Conservation (phyloP, 2,329 filamentous ascomycete species). For the Stemphylium beticola region DNA sequence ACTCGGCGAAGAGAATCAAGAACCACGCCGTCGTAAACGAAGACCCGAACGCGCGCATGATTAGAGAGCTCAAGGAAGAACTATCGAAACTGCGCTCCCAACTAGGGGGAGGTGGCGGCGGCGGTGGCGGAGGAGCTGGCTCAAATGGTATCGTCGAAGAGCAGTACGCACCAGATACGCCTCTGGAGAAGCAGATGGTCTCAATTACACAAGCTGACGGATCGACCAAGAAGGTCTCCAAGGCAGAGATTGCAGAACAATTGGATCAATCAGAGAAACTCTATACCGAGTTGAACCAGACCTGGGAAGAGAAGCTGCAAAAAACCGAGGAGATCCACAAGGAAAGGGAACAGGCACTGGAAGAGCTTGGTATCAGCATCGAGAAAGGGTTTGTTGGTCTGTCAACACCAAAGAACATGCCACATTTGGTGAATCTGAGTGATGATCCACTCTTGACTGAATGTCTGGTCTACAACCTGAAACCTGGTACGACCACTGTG, state of each 20-base stretch:
- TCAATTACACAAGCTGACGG: conserved; percentile 89
- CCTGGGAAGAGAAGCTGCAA: conserved; percentile 94
- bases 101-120: conserved; percentile 60
- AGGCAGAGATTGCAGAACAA: conserved; percentile 97
- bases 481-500: conserved; percentile 91
- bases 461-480: conserved; percentile 97
- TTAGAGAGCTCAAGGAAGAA: conserved; percentile 95
- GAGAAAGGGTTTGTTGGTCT: conserved; percentile 97
- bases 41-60: conserved; percentile 98
- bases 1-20: conserved; percentile 99
- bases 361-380: conserved; percentile 97
- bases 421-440: conserved; percentile 95
- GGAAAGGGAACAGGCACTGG: conserved; percentile 90
- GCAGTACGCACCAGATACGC: conserved; percentile 89
- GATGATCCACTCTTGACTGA: conserved; percentile 83
- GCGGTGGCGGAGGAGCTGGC: conserved; percentile 43
- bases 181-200: conserved; percentile 93
- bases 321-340: conserved; percentile 98
- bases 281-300: conserved; percentile 94
- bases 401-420: conserved; percentile 98
- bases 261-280: conserved; percentile 96
- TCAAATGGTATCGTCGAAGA: conserved; percentile 64
- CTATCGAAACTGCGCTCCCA: conserved; percentile 85
- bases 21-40: conserved; percentile 99
- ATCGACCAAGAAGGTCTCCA: conserved; percentile 90